Base-by-base conservation (phyloP, 2,329 filamentous ascomycete genomes). In the Aspergillus aculeatus region DNA sequence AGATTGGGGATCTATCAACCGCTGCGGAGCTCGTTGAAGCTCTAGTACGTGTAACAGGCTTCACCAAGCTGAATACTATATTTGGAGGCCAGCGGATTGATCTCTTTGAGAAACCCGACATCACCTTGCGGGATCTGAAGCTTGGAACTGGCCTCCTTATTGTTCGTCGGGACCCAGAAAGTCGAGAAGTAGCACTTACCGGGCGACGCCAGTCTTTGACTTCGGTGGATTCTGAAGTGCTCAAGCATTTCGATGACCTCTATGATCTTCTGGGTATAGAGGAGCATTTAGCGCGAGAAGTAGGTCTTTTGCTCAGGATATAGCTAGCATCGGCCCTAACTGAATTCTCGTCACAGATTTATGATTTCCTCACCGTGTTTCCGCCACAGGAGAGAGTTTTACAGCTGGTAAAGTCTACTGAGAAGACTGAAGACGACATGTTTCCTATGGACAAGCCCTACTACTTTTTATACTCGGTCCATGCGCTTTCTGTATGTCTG, bases 191-290 rank as follows among this genome's bases (percentile, higher is more conserved):
- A 14, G 59, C 68, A 1, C 58, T 67, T 50, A 62, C 63, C 23
- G 70, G 69, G 16, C 71, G 68, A 79, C 62, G 82, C 76, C 54
- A 85, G 78, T 53, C 84, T 79, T 50, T 87, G 79, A 63, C 83
- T 78, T 38, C 83, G 1, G 81, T 98, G 2, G 92, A 98, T 71
- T 82, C 85, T 12, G 90, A 94, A 67, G 87, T 98, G 23, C 79
- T 95, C 66, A 83, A 87, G 59, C 90, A 96, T 73, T 96, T 96
- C 69, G 84, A 91, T 56, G 87, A 94, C 62, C 78, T 99, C 24
- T 96, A 95, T 82, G 84, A 86, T 48, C 89, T 94, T 68, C 81
- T 98, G 56, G 86, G 87, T 64, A 84, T 93, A 77, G 84, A 90
- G 49, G 87, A 93, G 60, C 81, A 79, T 53, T 78, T 92, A 47